Evolutionary conservation across 768 basidiomycete genomes (phyloP), one percentile per base, ranked within the genome.

Genomic region (Boletus patriciae): DNA sequence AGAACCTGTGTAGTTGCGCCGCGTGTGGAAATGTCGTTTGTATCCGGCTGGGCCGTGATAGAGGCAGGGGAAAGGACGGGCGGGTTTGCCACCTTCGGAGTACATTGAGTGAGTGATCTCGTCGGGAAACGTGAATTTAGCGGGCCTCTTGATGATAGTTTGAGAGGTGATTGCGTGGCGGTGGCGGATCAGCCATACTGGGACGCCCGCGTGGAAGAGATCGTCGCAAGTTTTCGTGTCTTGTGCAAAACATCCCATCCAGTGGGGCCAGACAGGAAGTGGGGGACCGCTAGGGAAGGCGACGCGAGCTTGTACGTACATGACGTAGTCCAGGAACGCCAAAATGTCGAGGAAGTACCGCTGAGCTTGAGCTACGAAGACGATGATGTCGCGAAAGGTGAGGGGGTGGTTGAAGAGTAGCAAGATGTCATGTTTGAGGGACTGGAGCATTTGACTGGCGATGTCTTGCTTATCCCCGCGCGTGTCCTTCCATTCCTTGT

Each of bases 231-330:
- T 21, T 13, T 43, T 40, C 0, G 23, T 45, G 29, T 58, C 33
- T 1, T 6, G 31, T 3, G 53, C 58, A 10, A 63, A 63, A n/a
- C 37, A 52, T 2, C 62, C 62, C 60, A 63, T 61, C 60, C 56
- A 63, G 4, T 33, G 27, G 13, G 15, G 1, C 2, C 27, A 18
- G 13, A 46, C 34, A 23, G 44, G 23, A 16, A 7, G 50, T 7
- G 21, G 21, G 16, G 21, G 3, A 18, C 16, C 4, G 12, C 21
- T 3, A 8, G 52, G 44, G n/a, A 0, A 27, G 3, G 16, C 16
- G 12, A 18, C 9, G 33, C 21, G 25, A 21, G 46, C 52, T 4
- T 23, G 18, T 18, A 57, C 33, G 4, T 50, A 6, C 38, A 46
- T 4, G 3, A 46, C 37, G 11, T 31, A 60, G 8, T 60, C 23